Conservation (phyloP, 208 protist genomes). For the Acanthamoeba triangularis region DNA sequence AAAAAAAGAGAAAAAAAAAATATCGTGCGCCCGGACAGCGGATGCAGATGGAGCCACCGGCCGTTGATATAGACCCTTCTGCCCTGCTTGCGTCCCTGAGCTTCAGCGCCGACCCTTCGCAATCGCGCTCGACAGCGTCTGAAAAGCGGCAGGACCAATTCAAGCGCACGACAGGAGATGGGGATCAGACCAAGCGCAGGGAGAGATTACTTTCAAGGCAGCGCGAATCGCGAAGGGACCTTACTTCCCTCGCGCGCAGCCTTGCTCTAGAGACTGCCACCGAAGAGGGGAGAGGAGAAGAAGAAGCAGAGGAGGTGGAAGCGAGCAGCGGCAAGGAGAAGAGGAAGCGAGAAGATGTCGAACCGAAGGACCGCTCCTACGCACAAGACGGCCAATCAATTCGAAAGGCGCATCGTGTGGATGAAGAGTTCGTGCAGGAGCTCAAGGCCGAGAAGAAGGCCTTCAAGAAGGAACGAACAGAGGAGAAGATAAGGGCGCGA, state of each 20-base stretch:
- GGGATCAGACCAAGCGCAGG: constrained; percentile 39
- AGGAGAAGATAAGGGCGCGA: constrained; percentile 9
- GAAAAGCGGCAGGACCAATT: constrained; percentile 13
- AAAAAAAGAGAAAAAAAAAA: no score
- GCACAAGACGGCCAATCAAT: neutral
- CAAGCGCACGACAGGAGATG: constrained; percentile 28
- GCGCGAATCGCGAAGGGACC: constrained; percentile 34
- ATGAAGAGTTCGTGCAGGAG: constrained; percentile 22
- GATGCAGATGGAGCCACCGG: neutral
- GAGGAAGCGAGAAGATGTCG: neutral
- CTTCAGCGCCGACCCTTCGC: neutral
- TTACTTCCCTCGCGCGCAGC: constrained; percentile 21
- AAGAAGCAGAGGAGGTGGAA: neutral
- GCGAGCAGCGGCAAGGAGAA: neutral
- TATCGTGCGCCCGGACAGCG: no score
- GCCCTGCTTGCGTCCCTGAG: neutral
- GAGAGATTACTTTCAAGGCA: constrained; percentile 18
- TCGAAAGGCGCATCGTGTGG: constrained; percentile 25
- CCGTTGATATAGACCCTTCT: neutral
- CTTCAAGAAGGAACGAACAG: neutral
- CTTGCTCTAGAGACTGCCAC: neutral
- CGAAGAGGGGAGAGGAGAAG: neutral
- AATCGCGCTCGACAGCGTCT: neutral
- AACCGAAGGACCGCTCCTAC: neutral
- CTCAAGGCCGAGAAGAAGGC: constrained; percentile 40